Base-by-base conservation (phyloP, 768 basidiomycete genomes). In the Mycena capillaripes region DNA sequence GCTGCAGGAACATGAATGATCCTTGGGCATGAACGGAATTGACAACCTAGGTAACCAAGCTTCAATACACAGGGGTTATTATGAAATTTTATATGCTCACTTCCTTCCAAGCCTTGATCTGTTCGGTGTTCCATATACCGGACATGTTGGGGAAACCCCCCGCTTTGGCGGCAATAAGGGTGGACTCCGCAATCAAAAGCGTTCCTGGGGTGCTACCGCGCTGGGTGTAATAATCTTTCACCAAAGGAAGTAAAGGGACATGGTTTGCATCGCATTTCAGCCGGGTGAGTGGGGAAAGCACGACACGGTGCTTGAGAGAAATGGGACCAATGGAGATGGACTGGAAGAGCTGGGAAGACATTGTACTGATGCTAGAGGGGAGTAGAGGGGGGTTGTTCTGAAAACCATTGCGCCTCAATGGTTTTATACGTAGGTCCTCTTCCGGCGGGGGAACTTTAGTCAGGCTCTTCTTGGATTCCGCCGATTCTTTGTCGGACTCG, bases 1-100 rank as follows among this genome's bases (percentile, higher is more conserved):
- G 77, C 74, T 89, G 88, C 6, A 82, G 50, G 71, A 81, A 85
- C 63, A 87, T 84, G 76, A 81, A 85, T 0, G 83, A 86, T 4
- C 86, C 85, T 52, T 86, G 82, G 8, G 82, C 82, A 75, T 90
- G 89, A 0, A 89, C 88, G 0, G 82, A 82, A 11, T 85, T 83
- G 32, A 84, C 85, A 30, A 91, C 78, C 84, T 84, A 42, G 19
- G 14, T 17, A 10, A 2, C 38, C 2, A 10, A 6, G 16, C 11
- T 38, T 38, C 3, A 38, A 10, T 38, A 16, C 38, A 38, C 38
- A 38, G 36, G 36, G 12, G 36, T 17, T 42, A 48, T 48, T 7
- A 25, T 23, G 4, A 29, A 23, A 5, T 23, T n/a, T 4, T 32
- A 10, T 21, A 21, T 44, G 42, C 11, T 60, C 9, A 83, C 83